Percentiles rank a stretch among this genome's conserved stretches.
phyloP scores from a whole-genome alignment of 371 early-diverging fungal genomes.

The Lichtheimia corymbifera region DNA sequence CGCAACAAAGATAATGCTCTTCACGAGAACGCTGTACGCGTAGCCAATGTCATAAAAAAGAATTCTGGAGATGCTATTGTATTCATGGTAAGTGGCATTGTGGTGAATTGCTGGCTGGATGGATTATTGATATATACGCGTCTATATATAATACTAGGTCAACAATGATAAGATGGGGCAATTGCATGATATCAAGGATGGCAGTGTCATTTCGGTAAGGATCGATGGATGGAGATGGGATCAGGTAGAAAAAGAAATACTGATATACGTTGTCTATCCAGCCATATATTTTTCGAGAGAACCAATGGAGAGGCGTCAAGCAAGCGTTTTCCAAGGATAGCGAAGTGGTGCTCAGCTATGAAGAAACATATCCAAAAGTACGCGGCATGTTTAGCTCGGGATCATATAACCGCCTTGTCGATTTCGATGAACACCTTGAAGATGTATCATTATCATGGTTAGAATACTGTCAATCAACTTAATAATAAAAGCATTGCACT shows the following conservation, averaged over 20 bases:
- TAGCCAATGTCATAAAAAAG: slow-evolving; percentile 53
- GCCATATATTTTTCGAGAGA: slow-evolving; percentile 47
- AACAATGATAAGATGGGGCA: slow-evolving; percentile 33
- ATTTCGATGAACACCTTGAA: slow-evolving; percentile 80
- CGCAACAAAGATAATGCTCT: slow-evolving; percentile 41
- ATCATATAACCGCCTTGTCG: slow-evolving; percentile 55
- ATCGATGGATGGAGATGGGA: neutral
- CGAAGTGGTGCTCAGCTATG: slow-evolving; percentile 29
- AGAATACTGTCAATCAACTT: neutral
- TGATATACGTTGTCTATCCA: slow-evolving; percentile 4
- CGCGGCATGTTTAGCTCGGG: slow-evolving; percentile 32
- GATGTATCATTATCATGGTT: slow-evolving; percentile 73
- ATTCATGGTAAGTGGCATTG: slow-evolving; percentile 36
- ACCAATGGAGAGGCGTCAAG: slow-evolving; percentile 52
- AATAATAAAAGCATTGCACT: too few relatives aligned
- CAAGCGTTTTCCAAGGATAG: slow-evolving; percentile 34
- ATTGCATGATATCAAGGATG: slow-evolving; percentile 17
- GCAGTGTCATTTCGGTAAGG: slow-evolving; percentile 32
- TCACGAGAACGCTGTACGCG: slow-evolving; percentile 50
- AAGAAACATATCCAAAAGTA: slow-evolving; percentile 38
- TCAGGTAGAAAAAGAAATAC: neutral
- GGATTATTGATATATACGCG: neutral
- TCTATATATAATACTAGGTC: slow-evolving; percentile 19
- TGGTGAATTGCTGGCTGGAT: too few relatives aligned
- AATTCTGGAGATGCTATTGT: slow-evolving; percentile 38